Evolutionary conservation across 2,329 filamentous ascomycete genomes (phyloP), one percentile per base, ranked within the genome.

Genomic region (Colletotrichum sp.): DNA sequence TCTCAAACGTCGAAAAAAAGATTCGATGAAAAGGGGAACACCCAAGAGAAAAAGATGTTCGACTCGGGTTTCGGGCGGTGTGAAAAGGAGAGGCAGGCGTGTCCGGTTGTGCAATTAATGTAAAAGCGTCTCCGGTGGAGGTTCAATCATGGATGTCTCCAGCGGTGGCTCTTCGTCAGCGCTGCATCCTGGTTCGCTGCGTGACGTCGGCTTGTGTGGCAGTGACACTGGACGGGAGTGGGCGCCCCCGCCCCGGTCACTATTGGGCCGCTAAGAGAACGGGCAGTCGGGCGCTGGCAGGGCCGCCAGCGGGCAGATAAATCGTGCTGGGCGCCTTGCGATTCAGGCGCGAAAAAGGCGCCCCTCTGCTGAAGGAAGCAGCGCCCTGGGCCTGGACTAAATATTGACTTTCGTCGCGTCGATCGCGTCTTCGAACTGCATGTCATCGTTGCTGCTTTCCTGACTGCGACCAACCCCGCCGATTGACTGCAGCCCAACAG

Each of bases 351-450:
- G 55, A 34, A 65, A 13, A 62, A 10, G 13, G 9, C 64, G 32
- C 39, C 63, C 60, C 52, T 52, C 48, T 39, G 30, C 18, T 59
- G 55, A 57, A 13, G 32, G 60, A 26, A 39, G 71, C 60, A 22
- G n/a, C 26, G 26, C 59, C 24, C 59, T 63, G 59, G 44, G 44
- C 28, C 48, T 28, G 32, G 63, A 30, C 71, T 48, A 73, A 76
- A 74, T 73, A 76, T 76, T 68, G 71, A 76, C 74, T 76, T 76
- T 66, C 71, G 74, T 68, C 75, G 69, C 75, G 71, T 75, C 72
- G 63, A 66, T 72, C 75, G 72, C 77, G 77, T 77, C 71, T 65
- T 55, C 36, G n/a, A 52, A 22, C 3, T 52, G 44, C 44, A 52
- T 52, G 44, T 52, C 44, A 52, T 71, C 16, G 28, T 68, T 13